phyloP scores from a whole-genome alignment of 2,329 filamentous ascomycete genomes.

The Fusarium pseudocircinatum region DNA sequence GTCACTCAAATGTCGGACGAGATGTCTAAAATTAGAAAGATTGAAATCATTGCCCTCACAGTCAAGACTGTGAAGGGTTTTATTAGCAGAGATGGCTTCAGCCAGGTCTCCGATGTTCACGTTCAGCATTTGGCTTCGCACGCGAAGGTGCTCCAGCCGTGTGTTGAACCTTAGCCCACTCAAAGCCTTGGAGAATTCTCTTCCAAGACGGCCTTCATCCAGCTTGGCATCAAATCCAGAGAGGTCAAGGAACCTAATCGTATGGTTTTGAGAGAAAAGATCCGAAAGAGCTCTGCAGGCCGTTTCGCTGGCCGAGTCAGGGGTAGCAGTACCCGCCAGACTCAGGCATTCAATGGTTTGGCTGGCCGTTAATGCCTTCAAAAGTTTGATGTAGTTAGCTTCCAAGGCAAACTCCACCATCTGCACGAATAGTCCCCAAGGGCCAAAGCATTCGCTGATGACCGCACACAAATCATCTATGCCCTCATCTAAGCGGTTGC shows the following conservation, averaged over 20 bases:
- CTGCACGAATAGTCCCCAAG: constrained; percentile 61
- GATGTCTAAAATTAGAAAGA: constrained; percentile 59
- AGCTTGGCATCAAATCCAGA: constrained; percentile 67
- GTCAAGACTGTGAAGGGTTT: constrained; percentile 61
- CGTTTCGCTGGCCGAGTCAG: constrained; percentile 56
- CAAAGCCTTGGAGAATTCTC: constrained; percentile 62
- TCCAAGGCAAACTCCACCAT: constrained; percentile 68
- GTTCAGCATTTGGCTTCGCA: constrained; percentile 66
- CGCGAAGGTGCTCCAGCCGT: constrained; percentile 59
- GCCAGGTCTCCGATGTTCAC: constrained; percentile 64
- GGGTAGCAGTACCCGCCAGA: constrained; percentile 63
- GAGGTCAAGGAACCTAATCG: constrained; percentile 63
- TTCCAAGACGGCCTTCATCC: constrained; percentile 65
- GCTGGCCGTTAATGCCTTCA: constrained; percentile 61
- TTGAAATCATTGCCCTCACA: constrained; percentile 66
- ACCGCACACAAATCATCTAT: constrained; percentile 61
- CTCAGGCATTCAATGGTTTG: constrained; percentile 62
- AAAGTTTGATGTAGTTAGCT: constrained; percentile 60
- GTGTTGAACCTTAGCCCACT: constrained; percentile 57
- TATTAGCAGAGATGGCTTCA: constrained; percentile 59
- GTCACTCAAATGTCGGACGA: constrained; percentile 55
- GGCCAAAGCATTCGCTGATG: constrained; percentile 58
- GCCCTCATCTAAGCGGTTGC: constrained; percentile 63
- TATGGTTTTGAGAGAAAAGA: constrained; percentile 62
- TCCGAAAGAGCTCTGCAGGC: constrained; percentile 59